Conservation (phyloP, 1,284 basidiomycete species). For the Sporisorium exsertum region DNA sequence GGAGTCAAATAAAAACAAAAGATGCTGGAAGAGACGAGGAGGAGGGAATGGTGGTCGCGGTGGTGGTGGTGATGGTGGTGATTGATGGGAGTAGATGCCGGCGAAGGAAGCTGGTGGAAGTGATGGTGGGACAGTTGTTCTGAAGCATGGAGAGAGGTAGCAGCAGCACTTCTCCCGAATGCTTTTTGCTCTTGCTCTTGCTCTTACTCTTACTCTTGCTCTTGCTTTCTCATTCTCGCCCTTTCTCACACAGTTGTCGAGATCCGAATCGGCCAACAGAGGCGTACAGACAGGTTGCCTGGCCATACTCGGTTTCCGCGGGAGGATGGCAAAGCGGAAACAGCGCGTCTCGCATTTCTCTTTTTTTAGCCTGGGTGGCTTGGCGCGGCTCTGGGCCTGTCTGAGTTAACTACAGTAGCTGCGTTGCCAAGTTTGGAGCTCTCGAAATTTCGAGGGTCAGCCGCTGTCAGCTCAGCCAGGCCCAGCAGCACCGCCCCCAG, state of each 20-base stretch:
- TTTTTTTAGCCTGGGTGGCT: too few relatives aligned
- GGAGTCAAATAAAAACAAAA: background rate
- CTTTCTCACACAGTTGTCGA: too few relatives aligned
- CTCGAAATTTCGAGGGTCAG: conserved; percentile 1
- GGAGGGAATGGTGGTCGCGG: background rate
- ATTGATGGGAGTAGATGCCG: background rate
- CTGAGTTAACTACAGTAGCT: too few relatives aligned
- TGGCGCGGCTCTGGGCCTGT: too few relatives aligned
- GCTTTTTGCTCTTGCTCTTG: too few relatives aligned
- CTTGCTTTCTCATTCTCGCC: too few relatives aligned
- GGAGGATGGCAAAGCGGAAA: background rate
- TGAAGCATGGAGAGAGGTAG: too few relatives aligned
- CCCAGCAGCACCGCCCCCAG: background rate
- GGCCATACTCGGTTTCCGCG: background rate
- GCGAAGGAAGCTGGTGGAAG: background rate
- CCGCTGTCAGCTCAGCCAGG: background rate
- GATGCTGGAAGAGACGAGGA: too few relatives aligned
- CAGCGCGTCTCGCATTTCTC: background rate
- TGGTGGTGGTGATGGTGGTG: background rate
- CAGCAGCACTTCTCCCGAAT: too few relatives aligned
- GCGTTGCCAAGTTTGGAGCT: background rate
- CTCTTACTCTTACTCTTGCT: too few relatives aligned
- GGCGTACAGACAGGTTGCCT: too few relatives aligned
- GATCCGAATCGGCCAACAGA: too few relatives aligned
- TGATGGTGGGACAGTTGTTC: background rate